phyloP scores from a whole-genome alignment of 768 basidiomycete genomes.

The Serendipita sp. region DNA sequence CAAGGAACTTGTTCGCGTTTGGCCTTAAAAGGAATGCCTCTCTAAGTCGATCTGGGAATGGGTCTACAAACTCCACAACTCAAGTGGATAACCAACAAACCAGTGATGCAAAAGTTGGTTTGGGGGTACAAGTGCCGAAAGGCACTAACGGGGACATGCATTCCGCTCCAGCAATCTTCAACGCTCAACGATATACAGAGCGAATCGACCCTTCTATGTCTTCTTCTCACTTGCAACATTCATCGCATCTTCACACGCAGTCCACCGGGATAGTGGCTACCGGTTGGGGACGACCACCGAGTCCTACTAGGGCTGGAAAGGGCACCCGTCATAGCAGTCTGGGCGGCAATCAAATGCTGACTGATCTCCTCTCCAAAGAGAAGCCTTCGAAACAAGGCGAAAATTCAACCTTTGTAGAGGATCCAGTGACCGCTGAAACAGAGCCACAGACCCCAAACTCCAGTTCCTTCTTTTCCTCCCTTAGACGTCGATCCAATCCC shows the following conservation, averaged over 20 bases:
- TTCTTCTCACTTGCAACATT: neutral
- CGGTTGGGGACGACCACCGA: neutral
- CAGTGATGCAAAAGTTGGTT: neutral
- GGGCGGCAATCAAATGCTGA: neutral
- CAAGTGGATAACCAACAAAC: neutral
- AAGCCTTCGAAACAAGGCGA: neutral
- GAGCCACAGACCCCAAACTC: neutral
- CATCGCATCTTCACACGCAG: neutral
- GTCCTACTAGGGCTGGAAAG: neutral
- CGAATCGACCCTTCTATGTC: neutral
- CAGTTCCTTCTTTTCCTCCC: neutral
- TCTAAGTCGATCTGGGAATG: neutral
- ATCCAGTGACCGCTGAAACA: neutral
- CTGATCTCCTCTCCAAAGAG: neutral
- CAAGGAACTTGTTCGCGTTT: neutral
- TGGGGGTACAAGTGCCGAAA: neutral
- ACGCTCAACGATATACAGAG: neutral
- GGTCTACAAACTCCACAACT: neutral
- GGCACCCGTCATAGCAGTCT: neutral
- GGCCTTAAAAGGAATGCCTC: neutral
- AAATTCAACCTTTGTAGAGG: neutral
- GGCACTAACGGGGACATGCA: neutral
- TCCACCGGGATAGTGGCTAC: neutral
- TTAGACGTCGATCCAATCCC: neutral
- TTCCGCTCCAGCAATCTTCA: neutral